These are phyloP conservation scores for Fistulinella staudtii DNA, from an alignment of 1,284 basidiomycete genomes.

Conservation along the genomic window DNA sequence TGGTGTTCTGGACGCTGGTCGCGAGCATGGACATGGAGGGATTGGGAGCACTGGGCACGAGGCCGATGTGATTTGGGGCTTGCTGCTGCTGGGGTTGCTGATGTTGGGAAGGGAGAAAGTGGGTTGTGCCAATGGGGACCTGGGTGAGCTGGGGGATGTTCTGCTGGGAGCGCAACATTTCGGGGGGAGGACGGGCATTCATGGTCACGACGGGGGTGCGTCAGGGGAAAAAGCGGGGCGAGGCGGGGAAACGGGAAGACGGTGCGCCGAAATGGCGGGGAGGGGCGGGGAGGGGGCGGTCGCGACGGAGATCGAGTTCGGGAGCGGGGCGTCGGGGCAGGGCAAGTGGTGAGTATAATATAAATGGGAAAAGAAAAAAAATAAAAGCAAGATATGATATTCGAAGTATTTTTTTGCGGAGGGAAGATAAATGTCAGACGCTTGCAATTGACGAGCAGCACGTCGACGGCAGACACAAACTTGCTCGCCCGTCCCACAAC, in stretches of 20 bases:
- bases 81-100: constrained; percentile 31
- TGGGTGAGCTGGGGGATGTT: constrained; percentile 41
- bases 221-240: constrained; percentile 6
- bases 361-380: constrained; percentile 16
- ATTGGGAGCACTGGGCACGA: constrained; percentile 28
- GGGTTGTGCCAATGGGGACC: constrained; percentile 37
- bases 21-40: constrained; percentile 29
- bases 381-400: constrained; percentile 32
- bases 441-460: constrained; percentile 29
- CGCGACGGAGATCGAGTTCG: constrained; percentile 20
- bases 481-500: constrained; percentile 9
- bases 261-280: neutral
- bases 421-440: constrained; percentile 29
- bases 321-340: constrained; percentile 6
- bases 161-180: constrained; percentile 42
- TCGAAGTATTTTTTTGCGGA: constrained; percentile 25
- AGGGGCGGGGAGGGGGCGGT: constrained; percentile 6
- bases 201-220: constrained; percentile 17
- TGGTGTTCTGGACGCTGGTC: constrained; percentile 19
- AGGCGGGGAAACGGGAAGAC: neutral
- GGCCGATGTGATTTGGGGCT: constrained; percentile 28
- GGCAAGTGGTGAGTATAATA: constrained; percentile 24
- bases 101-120: constrained; percentile 40
- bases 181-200: constrained; percentile 38
- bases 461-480: constrained; percentile 32